Evolutionary conservation across 257 asterid species (phyloP).

Genomic region (Nicotiana benthamiana): DNA sequence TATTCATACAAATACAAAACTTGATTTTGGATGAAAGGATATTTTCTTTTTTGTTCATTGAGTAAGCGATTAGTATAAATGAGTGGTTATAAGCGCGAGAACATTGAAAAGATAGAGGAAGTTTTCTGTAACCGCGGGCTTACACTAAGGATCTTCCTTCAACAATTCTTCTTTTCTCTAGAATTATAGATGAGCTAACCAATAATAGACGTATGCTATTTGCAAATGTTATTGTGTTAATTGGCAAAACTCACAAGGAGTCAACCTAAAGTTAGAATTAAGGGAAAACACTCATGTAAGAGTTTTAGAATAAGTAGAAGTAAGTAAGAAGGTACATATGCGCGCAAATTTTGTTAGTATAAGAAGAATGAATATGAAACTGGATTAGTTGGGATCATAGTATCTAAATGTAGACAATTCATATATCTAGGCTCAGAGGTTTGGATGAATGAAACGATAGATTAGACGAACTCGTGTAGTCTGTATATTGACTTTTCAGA

Average conservation of each 20-base stretch:
- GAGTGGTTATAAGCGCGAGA: neutral
- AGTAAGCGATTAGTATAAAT: neutral
- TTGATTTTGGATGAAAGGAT: neutral
- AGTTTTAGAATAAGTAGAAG: neutral
- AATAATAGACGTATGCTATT: neutral
- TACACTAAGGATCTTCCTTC: neutral
- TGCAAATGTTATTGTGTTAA: neutral
- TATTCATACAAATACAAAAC: neutral
- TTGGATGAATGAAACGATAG: neutral
- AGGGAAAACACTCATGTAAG: neutral
- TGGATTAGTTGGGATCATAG: neutral
- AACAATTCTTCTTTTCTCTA: neutral
- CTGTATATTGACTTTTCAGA: neutral
- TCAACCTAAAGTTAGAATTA: neutral
- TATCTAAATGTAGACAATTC: neutral
- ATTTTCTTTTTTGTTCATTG: neutral
- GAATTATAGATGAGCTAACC: neutral
- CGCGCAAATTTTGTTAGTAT: neutral
- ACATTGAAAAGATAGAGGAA: neutral
- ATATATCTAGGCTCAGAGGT: neutral
- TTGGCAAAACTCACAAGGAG: neutral
- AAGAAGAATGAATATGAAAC: neutral
- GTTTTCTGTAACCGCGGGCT: neutral
- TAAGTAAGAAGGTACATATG: neutral
- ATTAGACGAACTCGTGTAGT: neutral